Evolutionary conservation across 306 rosid species (phyloP), one percentile per base, ranked within the genome.

Genomic region (Adenanthera pavonina): DNA sequence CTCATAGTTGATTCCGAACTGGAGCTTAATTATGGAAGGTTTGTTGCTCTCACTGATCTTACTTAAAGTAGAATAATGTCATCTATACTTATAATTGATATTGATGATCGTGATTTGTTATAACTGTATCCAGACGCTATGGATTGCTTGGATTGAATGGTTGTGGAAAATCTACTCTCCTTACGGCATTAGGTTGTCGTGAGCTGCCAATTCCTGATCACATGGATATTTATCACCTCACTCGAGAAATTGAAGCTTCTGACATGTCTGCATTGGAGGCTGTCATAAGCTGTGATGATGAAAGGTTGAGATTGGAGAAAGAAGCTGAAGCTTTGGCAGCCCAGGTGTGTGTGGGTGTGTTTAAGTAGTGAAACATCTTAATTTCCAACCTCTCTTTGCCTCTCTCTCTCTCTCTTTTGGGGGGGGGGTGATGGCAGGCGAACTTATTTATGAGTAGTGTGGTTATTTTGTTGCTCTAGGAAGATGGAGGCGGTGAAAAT

Each of bases 21-120:
- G 84, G 99, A 96, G 93, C 97, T 96, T 41, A 96, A 96, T 49
- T 96, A 92, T 89, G 98, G 99, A 80, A 96, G 98, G 98, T 96
- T 74, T 16, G 89, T 79, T 54, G 30, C 74, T 54, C 16, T 54
- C 54, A 9, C n/a, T 40, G 49, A 6, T 62, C 64, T 78, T 8
- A n/a, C 72, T 77, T 67, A 0, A 1, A 20, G 57, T 68, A 14
- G 10, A 35, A 25, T 81, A 60, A 9, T 51, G 12, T 52, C 12
- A 77, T 54, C 82, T 57, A 19, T 59, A 59, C 19, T 2, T 35
- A 9, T 54, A 43, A 20, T 66, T 43, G 15, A 78, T 75, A 59
- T 72, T 68, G 64, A 36, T 68, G 74, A 41, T 76, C 70, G 9
- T 85, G 17, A 57, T 82, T 77, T 57, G n/a, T 19, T 74, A 56